Percentiles rank a stretch among this genome's conserved stretches.
These are phyloP conservation scores for Tolypocladium sp. DNA, from an alignment of 2,329 filamentous ascomycete species.

Conservation along the genomic window DNA sequence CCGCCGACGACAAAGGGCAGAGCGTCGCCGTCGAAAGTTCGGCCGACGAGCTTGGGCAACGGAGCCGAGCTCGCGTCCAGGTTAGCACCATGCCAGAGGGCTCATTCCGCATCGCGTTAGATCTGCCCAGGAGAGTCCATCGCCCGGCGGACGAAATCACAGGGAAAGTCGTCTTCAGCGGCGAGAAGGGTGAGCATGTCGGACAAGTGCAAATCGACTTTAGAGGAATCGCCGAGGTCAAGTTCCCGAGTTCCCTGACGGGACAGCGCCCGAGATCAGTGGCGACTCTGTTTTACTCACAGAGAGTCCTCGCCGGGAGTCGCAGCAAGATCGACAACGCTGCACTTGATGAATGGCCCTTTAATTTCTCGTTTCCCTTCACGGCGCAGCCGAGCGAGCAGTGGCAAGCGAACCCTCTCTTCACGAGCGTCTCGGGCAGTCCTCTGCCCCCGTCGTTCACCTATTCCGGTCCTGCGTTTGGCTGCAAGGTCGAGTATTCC, in stretches of 20 bases:
- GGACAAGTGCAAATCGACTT: not conserved
- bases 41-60: too few species aligned
- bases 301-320: not conserved
- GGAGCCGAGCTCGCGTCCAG: not conserved
- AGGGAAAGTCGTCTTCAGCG: not conserved
- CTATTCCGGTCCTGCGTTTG: not conserved
- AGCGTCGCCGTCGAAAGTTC: not conserved
- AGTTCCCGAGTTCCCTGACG: not conserved
- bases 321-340: not conserved
- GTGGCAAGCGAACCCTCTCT: not conserved
- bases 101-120: not conserved
- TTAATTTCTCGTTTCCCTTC: not conserved
- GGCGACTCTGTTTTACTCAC: not conserved
- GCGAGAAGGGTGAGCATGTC: not conserved
- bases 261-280: not conserved
- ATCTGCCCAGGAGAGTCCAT: not conserved
- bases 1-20: too few species aligned
- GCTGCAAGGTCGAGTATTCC: not conserved
- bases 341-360: not conserved
- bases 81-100: not conserved
- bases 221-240: not conserved
- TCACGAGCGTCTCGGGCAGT: not conserved
- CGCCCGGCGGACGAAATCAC: not conserved
- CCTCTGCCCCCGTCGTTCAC: not conserved
- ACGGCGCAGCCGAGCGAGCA: not conserved